Evolutionary conservation across 352 stramenopile genomes (phyloP).

Genomic region (Globisporangium acanthophoron): DNA sequence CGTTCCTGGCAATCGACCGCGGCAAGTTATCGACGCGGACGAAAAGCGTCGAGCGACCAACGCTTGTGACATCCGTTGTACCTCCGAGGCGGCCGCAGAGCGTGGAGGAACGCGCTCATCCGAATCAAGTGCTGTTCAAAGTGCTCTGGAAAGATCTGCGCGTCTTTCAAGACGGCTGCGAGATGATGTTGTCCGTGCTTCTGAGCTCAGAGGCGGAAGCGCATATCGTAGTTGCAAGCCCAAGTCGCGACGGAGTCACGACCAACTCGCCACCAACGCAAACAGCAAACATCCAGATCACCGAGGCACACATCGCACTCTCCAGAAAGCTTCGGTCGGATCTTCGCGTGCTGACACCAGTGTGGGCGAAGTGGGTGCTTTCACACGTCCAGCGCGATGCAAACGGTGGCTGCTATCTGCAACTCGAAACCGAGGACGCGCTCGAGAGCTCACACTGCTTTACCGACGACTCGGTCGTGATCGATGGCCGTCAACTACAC

Average conservation of each 20-base stretch:
- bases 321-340: slow-evolving; percentile 26
- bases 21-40: not conserved
- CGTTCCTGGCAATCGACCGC: slow-evolving; percentile 9
- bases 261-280: not conserved
- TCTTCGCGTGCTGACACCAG: slow-evolving; percentile 24
- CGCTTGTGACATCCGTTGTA: too few species aligned
- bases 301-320: slow-evolving; percentile 14
- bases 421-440: slow-evolving; percentile 16
- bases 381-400: slow-evolving; percentile 21
- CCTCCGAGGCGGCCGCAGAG: not conserved
- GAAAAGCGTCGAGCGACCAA: not conserved
- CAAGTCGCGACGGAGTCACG: not conserved
- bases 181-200: slow-evolving; percentile 24
- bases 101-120: not conserved
- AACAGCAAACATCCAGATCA: slow-evolving; percentile 9
- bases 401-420: slow-evolving; percentile 17
- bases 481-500: slow-evolving; percentile 9
- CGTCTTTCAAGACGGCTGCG: slow-evolving; percentile 5
- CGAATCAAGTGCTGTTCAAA: slow-evolving; percentile 30
- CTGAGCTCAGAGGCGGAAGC: slow-evolving; percentile 29
- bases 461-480: slow-evolving; percentile 11
- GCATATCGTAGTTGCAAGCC: slow-evolving; percentile 14
- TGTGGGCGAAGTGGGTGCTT: slow-evolving; percentile 36
- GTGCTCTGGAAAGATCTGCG: slow-evolving; percentile 35
- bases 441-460: slow-evolving; percentile 15